These are phyloP conservation scores for Apiospora saccharicola DNA, from an alignment of 2,329 filamentous ascomycete genomes.

Conservation along the genomic window DNA sequence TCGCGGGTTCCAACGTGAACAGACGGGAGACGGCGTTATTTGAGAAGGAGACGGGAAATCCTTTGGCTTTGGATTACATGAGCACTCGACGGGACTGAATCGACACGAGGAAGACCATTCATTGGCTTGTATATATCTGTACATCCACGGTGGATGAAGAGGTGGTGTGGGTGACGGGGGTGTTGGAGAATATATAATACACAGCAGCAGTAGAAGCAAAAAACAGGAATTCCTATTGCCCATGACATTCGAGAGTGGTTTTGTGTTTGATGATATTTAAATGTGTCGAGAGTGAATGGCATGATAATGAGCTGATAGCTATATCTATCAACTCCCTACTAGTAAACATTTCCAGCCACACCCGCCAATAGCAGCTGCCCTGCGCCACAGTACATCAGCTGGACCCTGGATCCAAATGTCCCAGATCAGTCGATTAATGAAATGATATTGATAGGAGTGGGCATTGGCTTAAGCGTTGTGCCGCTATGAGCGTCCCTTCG, in stretches of 20 bases:
- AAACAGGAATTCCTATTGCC: slow-evolving; percentile 7
- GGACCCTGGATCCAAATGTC: not conserved
- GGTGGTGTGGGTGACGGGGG: not conserved
- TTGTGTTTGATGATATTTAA: not conserved
- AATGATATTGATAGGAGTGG: not conserved
- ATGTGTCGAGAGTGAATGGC: not conserved
- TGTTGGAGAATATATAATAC: slow-evolving; percentile 2
- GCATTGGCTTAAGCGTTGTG: not conserved
- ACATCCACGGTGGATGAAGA: slow-evolving; percentile 9
- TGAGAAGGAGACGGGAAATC: slow-evolving; percentile 20
- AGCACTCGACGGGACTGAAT: slow-evolving; percentile 16
- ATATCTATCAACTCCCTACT: not conserved
- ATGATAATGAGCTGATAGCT: slow-evolving; percentile 8
- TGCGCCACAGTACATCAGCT: not conserved
- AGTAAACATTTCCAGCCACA: not conserved
- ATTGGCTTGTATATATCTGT: slow-evolving; percentile 24
- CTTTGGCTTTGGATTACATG: slow-evolving; percentile 13
- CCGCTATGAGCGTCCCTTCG: slow-evolving; percentile 8
- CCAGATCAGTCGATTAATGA: slow-evolving; percentile 4
- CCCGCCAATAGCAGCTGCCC: not conserved
- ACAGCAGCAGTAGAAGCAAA: not conserved
- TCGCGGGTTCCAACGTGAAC: not conserved
- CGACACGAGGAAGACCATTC: slow-evolving; percentile 2
- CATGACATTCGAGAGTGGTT: not conserved
- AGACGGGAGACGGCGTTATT: slow-evolving; percentile 22